Evolutionary conservation across 176 grass and related monocot species (phyloP).

Genomic region (Musa schizocarpa): DNA sequence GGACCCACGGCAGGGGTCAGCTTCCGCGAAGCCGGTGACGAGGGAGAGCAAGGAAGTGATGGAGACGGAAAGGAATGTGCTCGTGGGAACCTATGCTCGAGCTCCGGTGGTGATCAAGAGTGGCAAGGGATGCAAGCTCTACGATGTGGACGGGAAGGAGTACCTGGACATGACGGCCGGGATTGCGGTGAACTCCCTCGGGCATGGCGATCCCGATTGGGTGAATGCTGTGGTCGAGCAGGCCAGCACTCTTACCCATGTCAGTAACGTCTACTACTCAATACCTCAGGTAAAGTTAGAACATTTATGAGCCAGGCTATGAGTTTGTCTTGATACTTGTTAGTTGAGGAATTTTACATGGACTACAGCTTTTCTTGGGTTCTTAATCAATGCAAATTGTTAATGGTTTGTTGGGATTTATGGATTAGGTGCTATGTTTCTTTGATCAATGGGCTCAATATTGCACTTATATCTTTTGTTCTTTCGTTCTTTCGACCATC

Average conservation of each 20-base stretch:
- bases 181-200: slow-evolving; percentile 76
- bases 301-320: not conserved
- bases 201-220: slow-evolving; percentile 54
- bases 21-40: slow-evolving; percentile 34
- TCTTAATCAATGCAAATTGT: too few species aligned
- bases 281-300: slow-evolving; percentile 35
- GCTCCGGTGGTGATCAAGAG: slow-evolving; percentile 46
- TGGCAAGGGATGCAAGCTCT: slow-evolving; percentile 72
- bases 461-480: too few species aligned
- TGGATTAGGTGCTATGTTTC: too few species aligned
- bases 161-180: slow-evolving; percentile 86
- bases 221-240: slow-evolving; percentile 31
- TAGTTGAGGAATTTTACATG: not conserved
- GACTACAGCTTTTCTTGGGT: too few species aligned
- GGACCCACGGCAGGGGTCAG: not conserved
- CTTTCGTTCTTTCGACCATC: too few species aligned
- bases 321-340: not conserved
- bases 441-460: too few species aligned
- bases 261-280: slow-evolving; percentile 76
- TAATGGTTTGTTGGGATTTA: too few species aligned
- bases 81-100: slow-evolving; percentile 71
- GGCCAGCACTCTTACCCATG: slow-evolving; percentile 38
- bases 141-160: slow-evolving; percentile 64
- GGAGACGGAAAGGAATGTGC: slow-evolving; percentile 48
- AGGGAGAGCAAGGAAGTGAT: slow-evolving; percentile 41